A percentile compares a stretch with the other conserved stretches of the same genome.
These are phyloP conservation scores for Phanerochaete carnosa DNA, from an alignment of 768 basidiomycete species.

Conservation along the genomic window DNA sequence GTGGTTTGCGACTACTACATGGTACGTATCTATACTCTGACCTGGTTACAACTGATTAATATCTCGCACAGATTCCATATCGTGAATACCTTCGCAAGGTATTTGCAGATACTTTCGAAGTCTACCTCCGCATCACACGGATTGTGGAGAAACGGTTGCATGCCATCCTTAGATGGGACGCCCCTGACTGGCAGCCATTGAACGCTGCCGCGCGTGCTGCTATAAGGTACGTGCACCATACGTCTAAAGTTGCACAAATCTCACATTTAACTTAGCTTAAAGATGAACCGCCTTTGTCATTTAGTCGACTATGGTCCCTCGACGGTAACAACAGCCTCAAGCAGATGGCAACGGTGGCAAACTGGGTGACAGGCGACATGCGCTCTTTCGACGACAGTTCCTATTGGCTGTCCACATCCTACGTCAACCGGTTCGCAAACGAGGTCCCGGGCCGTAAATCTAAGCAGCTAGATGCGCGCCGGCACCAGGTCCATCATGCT, in stretches of 20 bases:
- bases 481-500: background rate
- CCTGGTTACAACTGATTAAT: too few relatives aligned
- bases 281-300: constrained; percentile 27
- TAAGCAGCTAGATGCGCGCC: background rate
- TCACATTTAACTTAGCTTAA: constrained; percentile 19
- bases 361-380: constrained; percentile 17
- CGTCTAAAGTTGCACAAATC: background rate
- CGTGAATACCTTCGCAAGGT: constrained; percentile 15
- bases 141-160: constrained; percentile 21
- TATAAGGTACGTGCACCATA: constrained; percentile 27
- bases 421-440: constrained; percentile 28
- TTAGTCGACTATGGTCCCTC: constrained; percentile 18
- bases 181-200: constrained; percentile 29
- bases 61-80: constrained; percentile 31
- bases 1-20: constrained; percentile 6
- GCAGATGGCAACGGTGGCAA: constrained; percentile 21
- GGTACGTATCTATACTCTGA: background rate
- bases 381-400: constrained; percentile 18
- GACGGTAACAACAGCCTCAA: constrained; percentile 21
- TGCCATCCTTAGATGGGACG: constrained; percentile 23
- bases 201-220: constrained; percentile 36
- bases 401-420: constrained; percentile 23
- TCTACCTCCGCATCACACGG: constrained; percentile 29
- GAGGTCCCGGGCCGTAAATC: constrained; percentile 23
- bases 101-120: constrained; percentile 33